These are phyloP conservation scores for Calvatia gigantea DNA, from an alignment of 768 basidiomycete species.

Conservation along the genomic window DNA sequence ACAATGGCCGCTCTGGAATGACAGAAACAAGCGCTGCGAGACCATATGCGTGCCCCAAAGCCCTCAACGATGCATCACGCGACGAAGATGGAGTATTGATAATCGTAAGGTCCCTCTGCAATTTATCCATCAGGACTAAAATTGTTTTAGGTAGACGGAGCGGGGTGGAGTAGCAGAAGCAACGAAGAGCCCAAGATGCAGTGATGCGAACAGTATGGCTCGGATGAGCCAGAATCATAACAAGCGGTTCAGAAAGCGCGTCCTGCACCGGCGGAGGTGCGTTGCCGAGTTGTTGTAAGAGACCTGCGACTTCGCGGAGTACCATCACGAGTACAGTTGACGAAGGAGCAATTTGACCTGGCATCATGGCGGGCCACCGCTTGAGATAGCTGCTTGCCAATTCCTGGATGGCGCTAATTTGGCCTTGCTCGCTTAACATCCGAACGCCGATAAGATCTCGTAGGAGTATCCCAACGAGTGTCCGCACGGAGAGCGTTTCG, in stretches of 20 bases:
- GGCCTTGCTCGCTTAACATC: slow-evolving; percentile 90
- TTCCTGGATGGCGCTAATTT: slow-evolving; percentile 88
- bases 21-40: slow-evolving; percentile 84
- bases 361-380: slow-evolving; percentile 92
- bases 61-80: slow-evolving; percentile 64
- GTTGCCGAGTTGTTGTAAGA: slow-evolving; percentile 88
- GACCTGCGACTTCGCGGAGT: slow-evolving; percentile 78
- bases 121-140: slow-evolving; percentile 69
- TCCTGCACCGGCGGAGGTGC: slow-evolving; percentile 91
- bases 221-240: slow-evolving; percentile 84
- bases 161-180: slow-evolving; percentile 89
- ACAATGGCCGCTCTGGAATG: slow-evolving; percentile 84
- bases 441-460: slow-evolving; percentile 85
- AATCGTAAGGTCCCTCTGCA: slow-evolving; percentile 78
- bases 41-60: slow-evolving; percentile 87
- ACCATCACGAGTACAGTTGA: slow-evolving; percentile 69
- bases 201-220: slow-evolving; percentile 83
- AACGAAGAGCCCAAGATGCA: slow-evolving; percentile 83
- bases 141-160: slow-evolving; percentile 79
- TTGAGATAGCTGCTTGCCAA: slow-evolving; percentile 78
- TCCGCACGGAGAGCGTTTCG: slow-evolving; percentile 70
- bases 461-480: slow-evolving; percentile 71
- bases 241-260: slow-evolving; percentile 78
- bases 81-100: slow-evolving; percentile 70
- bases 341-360: slow-evolving; percentile 70